A percentile compares a stretch with the other conserved stretches of the same genome.
phyloP scores from a whole-genome alignment of 2,329 filamentous ascomycete species.

The Lecanosticta acicola region DNA sequence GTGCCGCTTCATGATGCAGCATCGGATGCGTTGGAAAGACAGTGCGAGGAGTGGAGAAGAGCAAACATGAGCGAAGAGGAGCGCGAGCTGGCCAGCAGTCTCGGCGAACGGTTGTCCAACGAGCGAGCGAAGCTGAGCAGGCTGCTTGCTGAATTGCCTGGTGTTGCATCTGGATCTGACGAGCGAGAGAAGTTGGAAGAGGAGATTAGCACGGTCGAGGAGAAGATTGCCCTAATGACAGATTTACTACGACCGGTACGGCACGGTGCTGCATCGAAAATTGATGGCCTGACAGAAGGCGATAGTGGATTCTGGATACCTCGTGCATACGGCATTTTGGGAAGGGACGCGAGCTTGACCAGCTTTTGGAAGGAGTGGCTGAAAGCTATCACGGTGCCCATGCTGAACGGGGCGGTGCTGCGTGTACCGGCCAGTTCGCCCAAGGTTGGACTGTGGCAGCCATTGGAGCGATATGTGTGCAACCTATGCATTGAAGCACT shows the following conservation, averaged over 20 bases:
- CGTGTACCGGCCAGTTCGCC: constrained; percentile 84
- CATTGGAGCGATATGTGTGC: constrained; percentile 91
- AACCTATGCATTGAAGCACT: constrained; percentile 94
- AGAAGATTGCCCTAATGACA: constrained; percentile 95
- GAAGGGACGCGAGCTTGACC: constrained; percentile 74
- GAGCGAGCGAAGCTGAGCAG: constrained; percentile 88
- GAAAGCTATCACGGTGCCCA: constrained; percentile 85
- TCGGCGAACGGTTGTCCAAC: constrained; percentile 78
- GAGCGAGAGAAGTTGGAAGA: constrained; percentile 84
- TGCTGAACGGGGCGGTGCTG: constrained; percentile 80
- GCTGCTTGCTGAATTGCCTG: constrained; percentile 75
- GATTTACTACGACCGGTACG: constrained; percentile 88
- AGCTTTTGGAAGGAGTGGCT: constrained; percentile 99
- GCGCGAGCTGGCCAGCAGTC: constrained; percentile 81
- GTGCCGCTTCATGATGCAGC: constrained; percentile 75
- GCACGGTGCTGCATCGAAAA: constrained; percentile 92
- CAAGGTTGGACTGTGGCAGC: constrained; percentile 89
- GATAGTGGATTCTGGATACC: constrained; percentile 96
- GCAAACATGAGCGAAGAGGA: constrained; percentile 83
- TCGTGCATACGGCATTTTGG: constrained; percentile 85
- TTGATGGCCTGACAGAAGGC: constrained; percentile 89
- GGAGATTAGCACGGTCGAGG: constrained; percentile 89
- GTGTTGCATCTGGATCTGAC: constrained; percentile 69
- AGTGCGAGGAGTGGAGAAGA: constrained; percentile 48
- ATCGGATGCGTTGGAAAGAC: constrained; percentile 73